Evolutionary conservation across 352 stramenopile species (phyloP).

Genomic region (Pythium dissotocum): DNA sequence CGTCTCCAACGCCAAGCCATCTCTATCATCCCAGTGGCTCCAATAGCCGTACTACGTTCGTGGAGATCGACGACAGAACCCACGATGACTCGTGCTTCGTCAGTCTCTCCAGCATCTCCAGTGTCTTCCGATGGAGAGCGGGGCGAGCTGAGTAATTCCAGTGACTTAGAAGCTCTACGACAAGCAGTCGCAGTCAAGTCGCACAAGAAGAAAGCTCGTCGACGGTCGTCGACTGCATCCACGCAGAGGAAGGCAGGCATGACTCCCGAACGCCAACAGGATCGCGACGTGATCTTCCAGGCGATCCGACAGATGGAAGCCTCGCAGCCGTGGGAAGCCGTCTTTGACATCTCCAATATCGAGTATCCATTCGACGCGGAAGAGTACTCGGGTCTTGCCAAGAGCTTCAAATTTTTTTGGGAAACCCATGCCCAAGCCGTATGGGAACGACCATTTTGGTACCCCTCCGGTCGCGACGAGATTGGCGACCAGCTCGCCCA

Average conservation of each 20-base stretch:
- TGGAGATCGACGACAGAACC: too few species aligned
- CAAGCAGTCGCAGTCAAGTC: too few species aligned
- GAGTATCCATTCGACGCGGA: conserved; percentile 18
- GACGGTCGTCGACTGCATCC: too few species aligned
- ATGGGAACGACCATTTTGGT: conserved; percentile 27
- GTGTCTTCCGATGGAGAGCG: too few species aligned
- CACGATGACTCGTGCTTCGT: too few species aligned
- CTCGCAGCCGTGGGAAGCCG: conserved; percentile 11
- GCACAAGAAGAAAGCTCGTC: too few species aligned
- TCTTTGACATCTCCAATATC: conserved; percentile 18
- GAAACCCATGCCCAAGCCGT: conserved; percentile 7
- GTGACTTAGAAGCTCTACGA: too few species aligned
- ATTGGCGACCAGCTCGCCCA: background rate
- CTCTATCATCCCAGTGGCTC: conserved; percentile 3
- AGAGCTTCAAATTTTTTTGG: conserved; percentile 15
- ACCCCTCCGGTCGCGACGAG: background rate
- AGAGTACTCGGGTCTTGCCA: background rate
- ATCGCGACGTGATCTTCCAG: background rate
- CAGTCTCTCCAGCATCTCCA: too few species aligned
- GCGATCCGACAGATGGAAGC: conserved; percentile 7
- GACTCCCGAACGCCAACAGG: background rate
- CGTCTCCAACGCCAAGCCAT: conserved; percentile 11
- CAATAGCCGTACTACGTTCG: too few species aligned
- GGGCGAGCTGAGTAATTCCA: too few species aligned
- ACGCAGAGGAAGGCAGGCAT: background rate